Conservation (phyloP, 2,329 filamentous ascomycete genomes). For the Alternaria dauci region DNA sequence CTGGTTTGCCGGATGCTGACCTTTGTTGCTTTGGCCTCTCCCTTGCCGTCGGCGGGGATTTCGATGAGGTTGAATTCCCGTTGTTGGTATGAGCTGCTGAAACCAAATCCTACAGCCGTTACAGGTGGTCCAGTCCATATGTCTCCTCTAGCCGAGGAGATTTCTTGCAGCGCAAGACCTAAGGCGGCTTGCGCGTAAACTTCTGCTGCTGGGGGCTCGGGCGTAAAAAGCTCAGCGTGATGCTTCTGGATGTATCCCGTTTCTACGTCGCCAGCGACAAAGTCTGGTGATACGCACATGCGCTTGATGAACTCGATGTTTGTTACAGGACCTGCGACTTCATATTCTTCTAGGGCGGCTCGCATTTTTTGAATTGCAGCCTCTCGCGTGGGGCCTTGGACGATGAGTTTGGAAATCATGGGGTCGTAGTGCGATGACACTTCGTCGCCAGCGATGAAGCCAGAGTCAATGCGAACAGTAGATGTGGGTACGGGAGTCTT, state of each 20-base stretch:
- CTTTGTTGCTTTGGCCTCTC: conserved; percentile 50
- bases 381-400: conserved; percentile 78
- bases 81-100: conserved; percentile 62
- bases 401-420: conserved; percentile 98
- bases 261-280: conserved; percentile 87
- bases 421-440: conserved; percentile 96
- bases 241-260: conserved; percentile 97
- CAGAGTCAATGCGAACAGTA: conserved; percentile 89
- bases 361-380: conserved; percentile 84
- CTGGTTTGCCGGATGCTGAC: conserved; percentile 63
- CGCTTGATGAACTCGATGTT: conserved; percentile 97
- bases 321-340: conserved; percentile 90
- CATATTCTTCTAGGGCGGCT: conserved; percentile 83
- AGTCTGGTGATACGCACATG: conserved; percentile 81
- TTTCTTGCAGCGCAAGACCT: conserved; percentile 67
- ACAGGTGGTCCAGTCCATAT: conserved; percentile 54
- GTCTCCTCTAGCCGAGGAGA: conserved; percentile 33
- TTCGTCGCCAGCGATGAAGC: conserved; percentile 89
- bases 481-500: conserved; percentile 73
- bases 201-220: conserved; percentile 70
- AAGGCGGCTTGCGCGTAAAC: conserved; percentile 88
- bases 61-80: conserved; percentile 67
- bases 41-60: conserved; percentile 54
- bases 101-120: conserved; percentile 64
- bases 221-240: conserved; percentile 77